Conservation (phyloP, 2,329 filamentous ascomycete species). For the Domatiomyces globalis region DNA sequence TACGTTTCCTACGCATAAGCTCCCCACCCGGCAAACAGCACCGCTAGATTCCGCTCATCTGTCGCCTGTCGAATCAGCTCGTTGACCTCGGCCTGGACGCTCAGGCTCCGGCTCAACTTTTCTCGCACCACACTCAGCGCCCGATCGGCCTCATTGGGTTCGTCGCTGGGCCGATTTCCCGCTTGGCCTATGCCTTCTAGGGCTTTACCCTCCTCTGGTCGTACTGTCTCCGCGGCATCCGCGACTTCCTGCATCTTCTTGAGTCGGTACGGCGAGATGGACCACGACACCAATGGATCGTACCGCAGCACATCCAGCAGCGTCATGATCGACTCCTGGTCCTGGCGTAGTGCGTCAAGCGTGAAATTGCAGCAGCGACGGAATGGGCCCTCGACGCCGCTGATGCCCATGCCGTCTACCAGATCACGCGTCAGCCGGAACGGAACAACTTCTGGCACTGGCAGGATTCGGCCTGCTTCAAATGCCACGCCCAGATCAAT, state of each 20-base stretch:
- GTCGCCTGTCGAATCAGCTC: slow-evolving; percentile 92
- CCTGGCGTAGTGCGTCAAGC: slow-evolving; percentile 82
- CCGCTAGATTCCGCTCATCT: slow-evolving; percentile 80
- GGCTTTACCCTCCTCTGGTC: slow-evolving; percentile 3
- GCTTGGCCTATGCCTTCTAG: slow-evolving; percentile 18
- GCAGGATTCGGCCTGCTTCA: slow-evolving; percentile 87
- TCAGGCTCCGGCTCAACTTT: slow-evolving; percentile 87
- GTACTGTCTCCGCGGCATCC: slow-evolving; percentile 28
- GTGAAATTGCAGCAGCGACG: slow-evolving; percentile 97
- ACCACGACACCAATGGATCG: slow-evolving; percentile 94
- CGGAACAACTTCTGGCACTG: slow-evolving; percentile 86
- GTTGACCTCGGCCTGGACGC: slow-evolving; percentile 88
- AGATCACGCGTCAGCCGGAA: slow-evolving; percentile 91
- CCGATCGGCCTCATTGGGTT: slow-evolving; percentile 71
- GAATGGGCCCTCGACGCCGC: slow-evolving; percentile 89
- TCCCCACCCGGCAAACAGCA: slow-evolving; percentile 62
- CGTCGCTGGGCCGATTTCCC: slow-evolving; percentile 33
- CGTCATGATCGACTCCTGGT: slow-evolving; percentile 96
- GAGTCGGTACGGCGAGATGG: slow-evolving; percentile 56
- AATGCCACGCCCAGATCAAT: slow-evolving; percentile 96
- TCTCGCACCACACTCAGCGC: slow-evolving; percentile 88
- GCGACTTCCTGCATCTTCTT: slow-evolving; percentile 49
- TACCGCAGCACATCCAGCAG: slow-evolving; percentile 96
- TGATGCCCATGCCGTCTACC: slow-evolving; percentile 93
- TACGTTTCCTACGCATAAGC: slow-evolving; percentile 29